Base-by-base conservation (phyloP, 352 stramenopile genomes). In the Elongisporangium undulatum region DNA sequence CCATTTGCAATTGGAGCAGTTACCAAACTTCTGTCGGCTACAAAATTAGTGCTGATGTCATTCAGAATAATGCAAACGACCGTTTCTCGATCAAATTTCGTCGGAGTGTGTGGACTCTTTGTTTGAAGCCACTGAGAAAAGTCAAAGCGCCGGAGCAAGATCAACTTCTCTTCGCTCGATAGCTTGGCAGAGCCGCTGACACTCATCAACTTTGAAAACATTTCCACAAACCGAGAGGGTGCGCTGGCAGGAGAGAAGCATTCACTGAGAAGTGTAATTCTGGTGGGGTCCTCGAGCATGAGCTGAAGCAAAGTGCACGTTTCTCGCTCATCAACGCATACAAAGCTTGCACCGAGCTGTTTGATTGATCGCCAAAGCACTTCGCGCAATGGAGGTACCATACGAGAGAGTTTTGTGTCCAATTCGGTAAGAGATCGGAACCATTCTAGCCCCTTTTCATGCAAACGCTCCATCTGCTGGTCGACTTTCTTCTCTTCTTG, bases 191-290 rank as follows among this genome's bases (percentile, higher is more conserved):
- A 82, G 21, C 73, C 73, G 34, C 77, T 92, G 7, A 76, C 61
- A 66, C 80, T 93, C 85, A 94, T 90, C 16, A 95, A 58, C 58
- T 82, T 95, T 0, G 85, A 87, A 63, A 95, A 95, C 81, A 94
- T 93, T 56, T 94, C 82, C 8, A 94, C 87, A 58, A 94, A 95
- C 20, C 77, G 72, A 6, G 77, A 77, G 8, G 85, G 83, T 1
- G 85, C 85, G 6, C 79, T 74, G 15, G 85, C 79, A 2, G 87
- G 87, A 21, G 75, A 89, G 64, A 95, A 95, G 52, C 87, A 95
- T 34, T 94, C 85, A 41, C 78, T 89, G 0, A 95, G 68, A 29
- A 94, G 62, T 13, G 77, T 87, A 45, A 95, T 92, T 4, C 87
- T 74, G 1, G 82, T 89, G 5, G 82, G 77, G 24, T 95, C 87